A percentile compares a stretch with the other conserved stretches of the same genome.
These are phyloP conservation scores for Hsuehochloa calcarea DNA, from an alignment of 176 grass and related monocot species.

Conservation along the genomic window DNA sequence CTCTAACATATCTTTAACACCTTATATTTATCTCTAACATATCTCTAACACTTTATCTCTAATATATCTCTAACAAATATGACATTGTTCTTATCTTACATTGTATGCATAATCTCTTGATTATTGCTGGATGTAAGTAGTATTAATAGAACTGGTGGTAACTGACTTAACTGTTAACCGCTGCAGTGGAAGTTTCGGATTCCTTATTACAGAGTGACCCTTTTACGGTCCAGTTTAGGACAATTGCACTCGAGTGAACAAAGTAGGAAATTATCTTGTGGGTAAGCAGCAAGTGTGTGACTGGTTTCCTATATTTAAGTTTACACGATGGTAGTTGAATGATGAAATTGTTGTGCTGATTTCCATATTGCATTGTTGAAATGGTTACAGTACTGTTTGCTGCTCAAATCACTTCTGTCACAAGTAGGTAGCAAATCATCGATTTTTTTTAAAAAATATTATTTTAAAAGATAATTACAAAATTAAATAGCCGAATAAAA, in stretches of 20 bases:
- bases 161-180: neutral
- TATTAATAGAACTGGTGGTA: neutral
- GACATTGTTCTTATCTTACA: neutral
- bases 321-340: neutral
- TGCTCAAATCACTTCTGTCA: neutral
- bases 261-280: neutral
- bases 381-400: neutral
- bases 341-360: neutral
- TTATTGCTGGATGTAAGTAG: neutral
- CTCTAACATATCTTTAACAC: too few species aligned
- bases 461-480: too few species aligned
- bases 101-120: neutral
- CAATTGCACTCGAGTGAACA: neutral
- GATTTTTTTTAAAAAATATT: too few species aligned
- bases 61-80: too few species aligned
- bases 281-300: neutral
- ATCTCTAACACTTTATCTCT: too few species aligned
- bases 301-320: neutral
- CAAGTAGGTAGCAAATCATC: neutral
- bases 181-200: neutral
- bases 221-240: neutral
- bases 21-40: too few species aligned
- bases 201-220: neutral
- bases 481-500: too few species aligned
- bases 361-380: conserved; percentile 5